A percentile compares a stretch with the other conserved stretches of the same genome.
Evolutionary conservation across 2,329 filamentous ascomycete species (phyloP).

Genomic region (Cladosporium austrohemisphaericum): DNA sequence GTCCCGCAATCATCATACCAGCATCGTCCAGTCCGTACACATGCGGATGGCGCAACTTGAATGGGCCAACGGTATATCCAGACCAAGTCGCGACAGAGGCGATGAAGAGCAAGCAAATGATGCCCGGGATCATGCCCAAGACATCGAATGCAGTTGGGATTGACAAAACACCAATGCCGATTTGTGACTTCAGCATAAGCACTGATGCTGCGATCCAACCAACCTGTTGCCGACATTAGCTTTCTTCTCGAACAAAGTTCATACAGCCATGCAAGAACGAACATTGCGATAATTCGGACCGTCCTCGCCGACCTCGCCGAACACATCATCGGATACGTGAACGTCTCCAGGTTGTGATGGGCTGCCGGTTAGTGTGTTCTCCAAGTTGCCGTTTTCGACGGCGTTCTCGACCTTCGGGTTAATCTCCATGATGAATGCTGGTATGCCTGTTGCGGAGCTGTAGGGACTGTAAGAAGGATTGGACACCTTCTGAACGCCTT

Average conservation of each 20-base stretch:
- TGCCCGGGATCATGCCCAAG: slow-evolving; percentile 45
- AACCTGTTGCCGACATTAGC: slow-evolving; percentile 27
- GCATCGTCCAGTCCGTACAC: slow-evolving; percentile 57
- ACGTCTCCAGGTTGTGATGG: slow-evolving; percentile 8
- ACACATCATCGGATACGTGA: slow-evolving; percentile 30
- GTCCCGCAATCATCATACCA: slow-evolving; percentile 52
- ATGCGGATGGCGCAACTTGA: slow-evolving; percentile 52
- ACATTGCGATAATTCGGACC: slow-evolving; percentile 32
- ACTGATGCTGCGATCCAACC: slow-evolving; percentile 42
- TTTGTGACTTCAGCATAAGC: slow-evolving; percentile 45
- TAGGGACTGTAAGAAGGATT: slow-evolving; percentile 1
- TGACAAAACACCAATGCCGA: slow-evolving; percentile 44
- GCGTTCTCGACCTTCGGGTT: slow-evolving; percentile 28
- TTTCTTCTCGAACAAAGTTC: too few species aligned
- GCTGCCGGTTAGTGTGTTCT: slow-evolving; percentile 33
- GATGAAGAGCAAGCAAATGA: slow-evolving; percentile 39
- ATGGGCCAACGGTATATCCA: slow-evolving; percentile 46
- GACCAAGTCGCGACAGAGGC: slow-evolving; percentile 46
- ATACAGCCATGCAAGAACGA: slow-evolving; percentile 20
- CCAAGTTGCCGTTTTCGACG: slow-evolving; percentile 37
- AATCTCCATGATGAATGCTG: slow-evolving; percentile 4
- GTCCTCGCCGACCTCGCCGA: slow-evolving; percentile 34
- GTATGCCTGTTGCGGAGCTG: background rate
- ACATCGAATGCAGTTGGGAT: slow-evolving; percentile 43
- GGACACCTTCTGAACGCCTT: background rate